Conservation (phyloP, 331 rosid species). For the Pyracantha coccinea region DNA sequence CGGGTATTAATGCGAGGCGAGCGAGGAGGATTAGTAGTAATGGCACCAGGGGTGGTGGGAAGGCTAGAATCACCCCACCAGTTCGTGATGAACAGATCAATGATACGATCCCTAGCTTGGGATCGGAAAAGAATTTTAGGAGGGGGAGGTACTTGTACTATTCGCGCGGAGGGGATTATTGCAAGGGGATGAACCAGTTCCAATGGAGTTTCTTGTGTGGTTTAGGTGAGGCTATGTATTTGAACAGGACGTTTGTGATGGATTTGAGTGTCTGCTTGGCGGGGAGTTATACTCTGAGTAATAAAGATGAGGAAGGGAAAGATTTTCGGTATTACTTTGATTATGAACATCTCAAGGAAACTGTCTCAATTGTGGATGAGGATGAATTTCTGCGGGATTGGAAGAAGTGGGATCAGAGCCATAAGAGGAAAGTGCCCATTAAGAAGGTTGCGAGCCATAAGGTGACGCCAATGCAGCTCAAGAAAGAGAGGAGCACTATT, state of each 20-base stretch:
- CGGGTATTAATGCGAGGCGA: slow-evolving; percentile 74
- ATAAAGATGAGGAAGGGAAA: slow-evolving; percentile 84
- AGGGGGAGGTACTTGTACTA: slow-evolving; percentile 91
- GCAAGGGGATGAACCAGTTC: slow-evolving; percentile 95
- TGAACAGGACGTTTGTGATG: slow-evolving; percentile 94
- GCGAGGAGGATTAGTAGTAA: slow-evolving; percentile 17
- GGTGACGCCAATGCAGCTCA: slow-evolving; percentile 76
- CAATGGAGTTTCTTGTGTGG: slow-evolving; percentile 98
- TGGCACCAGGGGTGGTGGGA: slow-evolving; percentile 8
- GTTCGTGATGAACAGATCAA: slow-evolving; percentile 73
- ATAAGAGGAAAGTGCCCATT: slow-evolving; percentile 57
- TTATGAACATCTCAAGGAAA: slow-evolving; percentile 96
- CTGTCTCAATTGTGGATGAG: slow-evolving; percentile 73
- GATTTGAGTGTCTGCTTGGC: slow-evolving; percentile 81
- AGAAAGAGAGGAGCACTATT: slow-evolving; percentile 63
- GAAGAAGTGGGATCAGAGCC: slow-evolving; percentile 77
- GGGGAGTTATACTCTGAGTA: slow-evolving; percentile 57
- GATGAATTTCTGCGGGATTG: slow-evolving; percentile 76
- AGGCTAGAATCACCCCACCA: slow-evolving; percentile 14
- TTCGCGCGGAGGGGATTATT: slow-evolving; percentile 91
- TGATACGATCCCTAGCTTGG: slow-evolving; percentile 79
- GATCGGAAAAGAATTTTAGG: slow-evolving; percentile 65
- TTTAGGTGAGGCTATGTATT: slow-evolving; percentile 87
- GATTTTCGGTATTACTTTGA: slow-evolving; percentile 92
- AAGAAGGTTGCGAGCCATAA: slow-evolving; percentile 65